Conservation (phyloP, 169 alveolate species). For the Plasmodium berghei region DNA sequence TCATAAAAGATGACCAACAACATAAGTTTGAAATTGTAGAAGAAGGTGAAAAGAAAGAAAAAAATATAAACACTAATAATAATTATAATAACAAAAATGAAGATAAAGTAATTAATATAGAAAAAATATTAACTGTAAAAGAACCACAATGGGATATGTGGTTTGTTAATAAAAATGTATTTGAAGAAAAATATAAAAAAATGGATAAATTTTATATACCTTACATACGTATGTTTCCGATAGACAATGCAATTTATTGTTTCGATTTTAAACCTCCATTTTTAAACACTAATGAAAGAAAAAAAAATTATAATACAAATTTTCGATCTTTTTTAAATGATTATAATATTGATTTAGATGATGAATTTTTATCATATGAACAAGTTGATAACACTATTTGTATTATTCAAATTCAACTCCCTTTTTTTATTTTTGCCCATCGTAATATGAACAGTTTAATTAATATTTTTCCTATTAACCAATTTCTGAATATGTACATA, state of each 20-base stretch:
- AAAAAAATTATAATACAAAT: conserved; percentile 12
- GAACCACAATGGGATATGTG: conserved; percentile 78
- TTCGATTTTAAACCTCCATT: conserved; percentile 74
- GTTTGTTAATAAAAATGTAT: conserved; percentile 47
- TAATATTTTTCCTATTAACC: conserved; percentile 4
- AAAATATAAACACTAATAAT: neutral
- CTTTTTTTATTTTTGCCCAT: conserved; percentile 56
- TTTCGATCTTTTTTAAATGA: conserved; percentile 72
- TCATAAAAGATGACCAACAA: conserved; percentile 71
- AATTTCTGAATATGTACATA: conserved; percentile 44
- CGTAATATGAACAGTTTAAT: conserved; percentile 6
- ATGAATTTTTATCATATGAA: conserved; percentile 69
- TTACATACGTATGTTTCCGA: conserved; percentile 59
- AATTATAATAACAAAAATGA: neutral
- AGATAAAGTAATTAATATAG: neutral
- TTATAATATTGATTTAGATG: conserved; percentile 73
- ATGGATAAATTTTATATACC: conserved; percentile 52
- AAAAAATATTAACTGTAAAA: conserved; percentile 40
- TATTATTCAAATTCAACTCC: conserved; percentile 70
- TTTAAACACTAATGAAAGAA: conserved; percentile 17
- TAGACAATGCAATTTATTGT: conserved; percentile 31
- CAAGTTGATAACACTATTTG: conserved; percentile 55
- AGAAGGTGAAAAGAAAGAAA: neutral
- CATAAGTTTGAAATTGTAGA: conserved; percentile 61
- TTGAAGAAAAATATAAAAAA: conserved; percentile 39